These are phyloP conservation scores for Termitomyces sp. DNA, from an alignment of 768 basidiomycete species.

Conservation along the genomic window DNA sequence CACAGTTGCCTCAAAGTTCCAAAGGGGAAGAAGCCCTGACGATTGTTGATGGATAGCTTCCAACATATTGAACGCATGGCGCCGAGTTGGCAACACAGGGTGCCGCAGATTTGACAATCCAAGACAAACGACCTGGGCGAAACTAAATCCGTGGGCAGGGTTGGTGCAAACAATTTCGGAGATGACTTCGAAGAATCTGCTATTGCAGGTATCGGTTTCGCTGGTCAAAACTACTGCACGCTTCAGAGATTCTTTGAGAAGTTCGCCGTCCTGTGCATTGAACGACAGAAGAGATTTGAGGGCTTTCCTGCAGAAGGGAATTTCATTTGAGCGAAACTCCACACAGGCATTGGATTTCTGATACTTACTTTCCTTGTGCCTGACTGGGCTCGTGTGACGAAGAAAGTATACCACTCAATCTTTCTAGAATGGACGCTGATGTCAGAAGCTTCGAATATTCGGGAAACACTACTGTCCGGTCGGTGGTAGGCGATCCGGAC, in stretches of 20 bases:
- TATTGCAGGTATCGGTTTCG: constrained; percentile 50
- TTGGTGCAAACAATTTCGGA: constrained; percentile 60
- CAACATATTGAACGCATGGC: constrained; percentile 75
- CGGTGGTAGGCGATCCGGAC: constrained; percentile 61
- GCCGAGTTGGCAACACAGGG: constrained; percentile 56
- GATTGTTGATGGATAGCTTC: constrained; percentile 68
- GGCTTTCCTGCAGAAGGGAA: constrained; percentile 55
- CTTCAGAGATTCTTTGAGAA: constrained; percentile 63
- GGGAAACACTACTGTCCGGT: constrained; percentile 34
- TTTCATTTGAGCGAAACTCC: constrained; percentile 6
- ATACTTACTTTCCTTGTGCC: constrained; percentile 60
- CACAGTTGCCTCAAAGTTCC: constrained; percentile 70
- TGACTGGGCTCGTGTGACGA: constrained; percentile 50
- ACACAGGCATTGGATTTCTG: not conserved
- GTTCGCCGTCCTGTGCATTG: constrained; percentile 46
- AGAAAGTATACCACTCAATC: constrained; percentile 65
- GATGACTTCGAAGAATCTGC: constrained; percentile 76
- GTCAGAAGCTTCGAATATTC: constrained; percentile 56
- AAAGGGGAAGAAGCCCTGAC: constrained; percentile 63
- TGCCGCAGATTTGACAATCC: constrained; percentile 86
- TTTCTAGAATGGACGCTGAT: constrained; percentile 51
- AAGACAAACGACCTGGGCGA: constrained; percentile 72
- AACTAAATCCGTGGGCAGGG: constrained; percentile 57
- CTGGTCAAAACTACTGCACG: constrained; percentile 64
- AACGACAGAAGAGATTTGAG: constrained; percentile 64